Evolutionary conservation across 331 rosid genomes (phyloP).

Genomic region (Ulmus americana): DNA sequence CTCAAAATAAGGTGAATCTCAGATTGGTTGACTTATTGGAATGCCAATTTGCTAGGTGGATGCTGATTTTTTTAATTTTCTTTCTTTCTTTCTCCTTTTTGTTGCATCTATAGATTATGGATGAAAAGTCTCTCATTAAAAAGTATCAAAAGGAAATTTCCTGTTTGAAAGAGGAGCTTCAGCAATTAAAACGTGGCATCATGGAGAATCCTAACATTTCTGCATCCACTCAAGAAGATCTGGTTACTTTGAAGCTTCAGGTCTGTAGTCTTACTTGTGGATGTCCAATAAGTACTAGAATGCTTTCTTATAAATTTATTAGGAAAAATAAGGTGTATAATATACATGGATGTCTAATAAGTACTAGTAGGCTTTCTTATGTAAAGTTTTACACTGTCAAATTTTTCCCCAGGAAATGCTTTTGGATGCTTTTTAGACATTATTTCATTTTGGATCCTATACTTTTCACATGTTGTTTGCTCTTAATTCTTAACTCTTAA

Average conservation of each 20-base stretch:
- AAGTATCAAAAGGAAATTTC: constrained; percentile 50
- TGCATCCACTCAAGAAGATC: constrained; percentile 61
- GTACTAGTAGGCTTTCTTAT: background rate
- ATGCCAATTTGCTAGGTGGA: background rate
- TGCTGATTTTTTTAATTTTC: background rate
- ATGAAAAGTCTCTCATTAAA: constrained; percentile 51
- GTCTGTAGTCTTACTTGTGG: constrained; percentile 30
- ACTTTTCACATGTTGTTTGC: constrained; percentile 16
- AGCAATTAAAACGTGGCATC: constrained; percentile 43
- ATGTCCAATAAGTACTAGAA: background rate
- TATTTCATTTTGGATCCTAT: background rate
- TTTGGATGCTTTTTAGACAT: background rate
- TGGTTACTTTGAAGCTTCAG: constrained; percentile 83
- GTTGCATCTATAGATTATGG: constrained; percentile 32
- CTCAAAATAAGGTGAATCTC: constrained; percentile 42
- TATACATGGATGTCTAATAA: background rate
- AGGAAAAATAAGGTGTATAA: background rate
- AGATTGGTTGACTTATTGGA: background rate
- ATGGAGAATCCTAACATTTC: constrained; percentile 53
- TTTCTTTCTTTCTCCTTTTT: background rate
- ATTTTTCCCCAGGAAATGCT: background rate
- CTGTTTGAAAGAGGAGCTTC: constrained; percentile 48
- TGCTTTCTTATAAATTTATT: background rate
- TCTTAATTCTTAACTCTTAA: constrained; percentile 2
- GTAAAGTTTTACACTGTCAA: background rate